phyloP scores from a whole-genome alignment of 2,329 filamentous ascomycete genomes.

The Chrysoporthe cubensis region DNA sequence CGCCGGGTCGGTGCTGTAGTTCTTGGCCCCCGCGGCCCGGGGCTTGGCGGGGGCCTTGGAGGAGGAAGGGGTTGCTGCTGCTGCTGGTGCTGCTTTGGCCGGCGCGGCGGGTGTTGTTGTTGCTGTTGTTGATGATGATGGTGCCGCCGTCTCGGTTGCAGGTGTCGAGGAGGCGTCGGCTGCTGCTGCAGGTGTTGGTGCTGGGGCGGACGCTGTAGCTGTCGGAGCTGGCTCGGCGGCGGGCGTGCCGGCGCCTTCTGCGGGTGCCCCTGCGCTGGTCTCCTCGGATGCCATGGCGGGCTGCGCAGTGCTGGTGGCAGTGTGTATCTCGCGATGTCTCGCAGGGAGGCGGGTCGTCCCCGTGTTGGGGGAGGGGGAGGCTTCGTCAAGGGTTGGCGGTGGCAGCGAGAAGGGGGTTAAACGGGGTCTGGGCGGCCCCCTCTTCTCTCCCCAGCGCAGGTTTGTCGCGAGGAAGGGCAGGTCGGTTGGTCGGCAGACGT shows the following conservation, averaged over 20 bases:
- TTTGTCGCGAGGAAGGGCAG: too few species aligned
- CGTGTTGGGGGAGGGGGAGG: too few species aligned
- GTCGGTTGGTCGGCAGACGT: slow-evolving; percentile 3
- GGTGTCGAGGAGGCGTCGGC: slow-evolving; percentile 1
- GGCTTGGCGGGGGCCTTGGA: slow-evolving; percentile 6
- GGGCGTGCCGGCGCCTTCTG: slow-evolving; percentile 11
- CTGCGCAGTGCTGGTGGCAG: background rate
- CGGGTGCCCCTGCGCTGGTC: background rate
- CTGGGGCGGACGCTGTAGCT: slow-evolving; percentile 10
- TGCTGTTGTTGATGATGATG: slow-evolving; percentile 5
- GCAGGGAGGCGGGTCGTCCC: background rate
- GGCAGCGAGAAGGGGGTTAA: too few species aligned
- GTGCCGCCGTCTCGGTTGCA: background rate
- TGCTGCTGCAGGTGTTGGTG: background rate
- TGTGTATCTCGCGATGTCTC: background rate
- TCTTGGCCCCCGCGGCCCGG: slow-evolving; percentile 32
- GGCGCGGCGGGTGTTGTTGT: background rate
- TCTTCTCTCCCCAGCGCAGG: too few species aligned
- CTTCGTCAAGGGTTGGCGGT: too few species aligned
- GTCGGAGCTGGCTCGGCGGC: slow-evolving; percentile 11
- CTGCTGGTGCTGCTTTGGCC: background rate
- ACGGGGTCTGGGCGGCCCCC: too few species aligned
- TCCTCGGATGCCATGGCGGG: slow-evolving; percentile 27
- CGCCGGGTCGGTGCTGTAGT: slow-evolving; percentile 65
- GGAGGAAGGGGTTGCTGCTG: slow-evolving; percentile 13